Conservation (phyloP, 345 rosid genomes). For the Salix suchowensis region DNA sequence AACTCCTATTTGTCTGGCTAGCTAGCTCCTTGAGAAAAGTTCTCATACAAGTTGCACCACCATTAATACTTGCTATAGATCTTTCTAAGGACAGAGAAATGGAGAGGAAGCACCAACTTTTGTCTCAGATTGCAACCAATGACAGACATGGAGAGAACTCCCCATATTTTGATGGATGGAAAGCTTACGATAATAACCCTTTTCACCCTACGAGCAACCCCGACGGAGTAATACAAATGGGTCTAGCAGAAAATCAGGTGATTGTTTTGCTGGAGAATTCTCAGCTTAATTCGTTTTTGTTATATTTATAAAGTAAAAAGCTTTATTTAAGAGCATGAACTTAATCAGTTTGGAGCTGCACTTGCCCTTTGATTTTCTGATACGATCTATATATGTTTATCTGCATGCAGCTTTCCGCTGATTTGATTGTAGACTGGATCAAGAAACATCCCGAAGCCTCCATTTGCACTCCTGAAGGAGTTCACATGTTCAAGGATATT, state of each 20-base stretch:
- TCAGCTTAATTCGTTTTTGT: background rate
- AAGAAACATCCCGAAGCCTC: conserved; percentile 61
- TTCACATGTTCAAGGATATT: conserved; percentile 46
- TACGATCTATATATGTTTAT: background rate
- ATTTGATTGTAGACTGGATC: conserved; percentile 60
- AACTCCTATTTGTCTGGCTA: background rate
- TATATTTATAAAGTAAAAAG: background rate
- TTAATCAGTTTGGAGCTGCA: background rate
- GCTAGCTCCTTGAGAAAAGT: background rate
- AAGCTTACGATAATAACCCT: conserved; percentile 65
- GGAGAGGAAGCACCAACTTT: conserved; percentile 14
- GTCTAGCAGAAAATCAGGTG: conserved; percentile 88
- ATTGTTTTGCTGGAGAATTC: background rate
- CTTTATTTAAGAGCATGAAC: too few species aligned
- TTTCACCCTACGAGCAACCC: conserved; percentile 54
- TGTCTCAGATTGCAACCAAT: conserved; percentile 58
- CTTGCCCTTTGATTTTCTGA: background rate
- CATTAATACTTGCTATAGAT: too few species aligned
- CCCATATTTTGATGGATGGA: conserved; percentile 84
- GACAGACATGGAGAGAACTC: conserved; percentile 70
- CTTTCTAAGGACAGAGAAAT: background rate
- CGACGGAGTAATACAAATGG: conserved; percentile 79
- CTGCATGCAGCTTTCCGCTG: conserved; percentile 57
- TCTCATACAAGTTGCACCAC: background rate
- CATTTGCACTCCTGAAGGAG: conserved; percentile 66